Base-by-base conservation (phyloP, 139 green algal species). In the Klebsormidium nitens region DNA sequence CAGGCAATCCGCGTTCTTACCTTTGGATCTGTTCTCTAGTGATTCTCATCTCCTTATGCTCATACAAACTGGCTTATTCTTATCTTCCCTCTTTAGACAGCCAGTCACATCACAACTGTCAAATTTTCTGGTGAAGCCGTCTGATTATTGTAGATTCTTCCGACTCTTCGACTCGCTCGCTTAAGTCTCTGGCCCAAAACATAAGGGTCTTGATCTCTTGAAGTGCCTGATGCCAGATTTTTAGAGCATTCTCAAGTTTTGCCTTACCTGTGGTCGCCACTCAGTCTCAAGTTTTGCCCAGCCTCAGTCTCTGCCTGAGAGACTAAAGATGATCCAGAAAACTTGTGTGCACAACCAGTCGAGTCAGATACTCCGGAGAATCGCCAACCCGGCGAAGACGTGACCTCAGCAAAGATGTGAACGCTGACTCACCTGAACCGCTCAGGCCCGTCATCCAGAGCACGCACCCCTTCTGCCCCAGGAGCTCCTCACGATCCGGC, bases 381-480 rank as follows among this genome's bases (percentile, higher is more conserved):
- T 14, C 23, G 46, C 46, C 46, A 55, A 19, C 23, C 19, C 19
- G 46, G 23, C 46, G 46, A 55, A 26, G 46, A 55, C 46, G 19
- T 34, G 8, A 14, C 28, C 55, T 62, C 11, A 40, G 8, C 28
- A 11, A 66, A 31, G 5, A 39, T 37, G 39, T 23, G 23, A 36
- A 57, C 61, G n/a, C n/a, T n/a, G n/a, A n/a, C n/a, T n/a, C n/a
- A 62, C 77, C 77, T 50, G 62, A 70, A 31, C 91, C 90, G 66
- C 74, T 87, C 2, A 95, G 84, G 19, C 91, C 89, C 31, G 83
- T 83, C 79, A 95, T 92, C 91, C 92, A 97, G 1, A 97, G 61
- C 2, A 96, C 85, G 58, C 81, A 88, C 0, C 91, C 92, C 19
- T 82, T 83, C 77, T 97, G 92, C 26, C 83, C 76, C 64, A 97